phyloP scores from a whole-genome alignment of 176 grass and related monocot species.

The Calamus simplicifolius region DNA sequence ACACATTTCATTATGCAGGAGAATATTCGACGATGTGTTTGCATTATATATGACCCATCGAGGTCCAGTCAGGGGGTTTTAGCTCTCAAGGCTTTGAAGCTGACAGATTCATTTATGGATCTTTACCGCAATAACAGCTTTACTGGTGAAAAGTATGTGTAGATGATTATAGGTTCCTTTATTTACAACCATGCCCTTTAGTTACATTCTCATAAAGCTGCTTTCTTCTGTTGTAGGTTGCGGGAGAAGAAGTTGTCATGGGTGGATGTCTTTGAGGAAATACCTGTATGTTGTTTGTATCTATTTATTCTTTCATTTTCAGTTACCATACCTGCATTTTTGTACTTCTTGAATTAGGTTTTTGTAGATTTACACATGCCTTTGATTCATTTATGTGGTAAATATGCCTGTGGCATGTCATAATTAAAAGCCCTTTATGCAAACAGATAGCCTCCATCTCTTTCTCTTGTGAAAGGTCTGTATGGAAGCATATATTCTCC shows the following conservation, averaged over 20 bases:
- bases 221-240: constrained; percentile 40
- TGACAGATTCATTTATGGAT: constrained; percentile 97
- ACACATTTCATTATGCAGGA: constrained; percentile 1
- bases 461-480: too few species aligned
- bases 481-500: neutral
- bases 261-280: constrained; percentile 98
- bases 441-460: too few species aligned
- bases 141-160: constrained; percentile 78
- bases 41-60: constrained; percentile 96
- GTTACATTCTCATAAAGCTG: neutral
- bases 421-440: too few species aligned
- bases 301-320: neutral
- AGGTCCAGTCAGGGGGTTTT: constrained; percentile 86
- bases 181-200: too few species aligned
- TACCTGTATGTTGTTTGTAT: constrained; percentile 48
- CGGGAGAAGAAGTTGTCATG: constrained; percentile 97
- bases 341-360: too few species aligned
- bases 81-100: constrained; percentile 95
- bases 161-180: too few species aligned
- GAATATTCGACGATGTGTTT: constrained; percentile 83
- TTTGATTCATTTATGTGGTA: too few species aligned
- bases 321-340: neutral
- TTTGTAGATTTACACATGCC: too few species aligned
- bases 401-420: too few species aligned
- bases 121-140: constrained; percentile 83